A percentile compares a stretch with the other conserved stretches of the same genome.
Conservation (phyloP, 2,329 filamentous ascomycete genomes). For the Aureobasidium sp. region DNA sequence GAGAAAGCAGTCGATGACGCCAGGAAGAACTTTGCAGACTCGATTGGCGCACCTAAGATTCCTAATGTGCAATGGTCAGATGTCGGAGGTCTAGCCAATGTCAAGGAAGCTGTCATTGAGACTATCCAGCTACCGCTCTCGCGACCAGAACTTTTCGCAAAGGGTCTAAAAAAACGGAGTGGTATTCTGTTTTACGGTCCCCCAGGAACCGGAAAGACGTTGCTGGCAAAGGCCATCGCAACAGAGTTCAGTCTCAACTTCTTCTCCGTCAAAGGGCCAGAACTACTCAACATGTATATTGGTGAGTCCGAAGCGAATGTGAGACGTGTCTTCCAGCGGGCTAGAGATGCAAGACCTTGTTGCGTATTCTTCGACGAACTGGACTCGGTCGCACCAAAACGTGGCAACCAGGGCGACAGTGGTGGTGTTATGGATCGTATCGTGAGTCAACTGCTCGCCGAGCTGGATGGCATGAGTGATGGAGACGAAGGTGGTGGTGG, state of each 20-base stretch:
- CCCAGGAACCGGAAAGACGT: conserved; percentile 82
- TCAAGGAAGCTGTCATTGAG: conserved; percentile 95
- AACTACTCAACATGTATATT: conserved; percentile 93
- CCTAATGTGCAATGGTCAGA: conserved; percentile 96
- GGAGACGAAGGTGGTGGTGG: conserved; percentile 72
- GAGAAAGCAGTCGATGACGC: conserved; percentile 91
- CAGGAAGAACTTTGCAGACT: conserved; percentile 94
- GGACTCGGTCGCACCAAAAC: conserved; percentile 88
- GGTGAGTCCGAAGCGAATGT: conserved; percentile 91
- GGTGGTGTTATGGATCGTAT: conserved; percentile 98
- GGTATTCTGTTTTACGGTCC: conserved; percentile 89
- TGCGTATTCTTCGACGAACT: conserved; percentile 92
- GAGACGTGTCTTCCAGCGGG: conserved; percentile 77
- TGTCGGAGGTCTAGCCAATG: conserved; percentile 83
- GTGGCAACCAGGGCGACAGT: conserved; percentile 93
- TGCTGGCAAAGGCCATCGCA: conserved; percentile 87
- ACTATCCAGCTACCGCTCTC: conserved; percentile 92
- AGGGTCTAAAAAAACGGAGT: conserved; percentile 95
- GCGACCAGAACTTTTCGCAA: conserved; percentile 85
- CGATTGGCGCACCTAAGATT: conserved; percentile 95
- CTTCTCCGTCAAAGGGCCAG: conserved; percentile 86
- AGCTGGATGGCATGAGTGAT: conserved; percentile 95
- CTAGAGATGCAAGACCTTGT: conserved; percentile 75
- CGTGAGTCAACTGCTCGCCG: conserved; percentile 86
- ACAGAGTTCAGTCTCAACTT: conserved; percentile 93